phyloP scores from a whole-genome alignment of 2,329 filamentous ascomycete species.

The Aspergillus carbonarius region DNA sequence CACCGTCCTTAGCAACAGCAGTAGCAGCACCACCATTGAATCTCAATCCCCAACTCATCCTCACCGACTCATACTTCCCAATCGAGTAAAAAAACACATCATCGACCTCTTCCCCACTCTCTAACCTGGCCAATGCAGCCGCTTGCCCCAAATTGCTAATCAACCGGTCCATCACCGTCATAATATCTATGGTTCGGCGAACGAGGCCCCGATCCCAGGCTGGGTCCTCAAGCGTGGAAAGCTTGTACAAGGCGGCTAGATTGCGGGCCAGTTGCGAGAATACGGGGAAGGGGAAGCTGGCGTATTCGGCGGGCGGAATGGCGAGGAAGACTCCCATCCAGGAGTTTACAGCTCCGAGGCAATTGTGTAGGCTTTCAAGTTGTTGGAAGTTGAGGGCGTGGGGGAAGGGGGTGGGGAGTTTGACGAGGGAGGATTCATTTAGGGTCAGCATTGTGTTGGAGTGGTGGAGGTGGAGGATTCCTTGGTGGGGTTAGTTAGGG shows the following conservation, averaged over 20 bases:
- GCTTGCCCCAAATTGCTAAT: constrained; percentile 7
- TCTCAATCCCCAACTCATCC: not conserved
- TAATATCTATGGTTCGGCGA: not conserved
- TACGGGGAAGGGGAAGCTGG: constrained; percentile 4
- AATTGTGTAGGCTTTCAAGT: constrained; percentile 1
- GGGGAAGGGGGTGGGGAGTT: not conserved
- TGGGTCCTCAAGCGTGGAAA: constrained; percentile 8
- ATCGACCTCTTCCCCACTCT: not conserved
- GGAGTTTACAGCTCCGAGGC: constrained; percentile 8
- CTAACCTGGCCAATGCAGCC: constrained; percentile 2
- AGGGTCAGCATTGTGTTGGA: constrained; percentile 1
- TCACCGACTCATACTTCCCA: constrained; percentile 1
- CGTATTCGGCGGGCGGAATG: constrained; percentile 7
- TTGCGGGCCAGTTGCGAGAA: constrained; percentile 9
- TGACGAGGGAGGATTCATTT: constrained; percentile 3
- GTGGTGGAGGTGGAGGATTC: constrained; percentile 10
- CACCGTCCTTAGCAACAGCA: not conserved
- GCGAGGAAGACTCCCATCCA: constrained; percentile 9
- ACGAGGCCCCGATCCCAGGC: constrained; percentile 4
- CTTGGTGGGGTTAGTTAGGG: not conserved
- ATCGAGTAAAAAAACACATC: constrained; percentile 4
- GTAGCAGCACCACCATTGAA: not conserved
- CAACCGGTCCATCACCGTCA: not conserved
- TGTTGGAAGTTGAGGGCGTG: not conserved
- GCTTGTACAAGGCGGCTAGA: constrained; percentile 3